These are phyloP conservation scores for Pulveroboletus sp. DNA, from an alignment of 768 basidiomycete genomes.

Conservation along the genomic window DNA sequence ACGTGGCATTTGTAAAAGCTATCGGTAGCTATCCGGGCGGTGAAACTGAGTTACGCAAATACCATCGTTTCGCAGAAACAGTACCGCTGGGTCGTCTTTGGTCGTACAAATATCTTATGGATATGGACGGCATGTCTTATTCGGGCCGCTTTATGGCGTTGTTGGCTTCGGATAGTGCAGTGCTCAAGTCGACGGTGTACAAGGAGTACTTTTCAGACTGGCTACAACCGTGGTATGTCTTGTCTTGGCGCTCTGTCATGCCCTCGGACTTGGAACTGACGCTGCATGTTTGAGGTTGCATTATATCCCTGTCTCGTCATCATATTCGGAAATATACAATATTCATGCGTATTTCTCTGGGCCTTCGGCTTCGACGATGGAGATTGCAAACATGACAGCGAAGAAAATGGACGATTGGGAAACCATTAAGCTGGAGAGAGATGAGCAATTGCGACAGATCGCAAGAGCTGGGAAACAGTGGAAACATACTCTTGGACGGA, in stretches of 20 bases:
- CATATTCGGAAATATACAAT: conserved; percentile 92
- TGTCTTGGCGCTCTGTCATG: not conserved
- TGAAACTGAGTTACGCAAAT: conserved; percentile 54
- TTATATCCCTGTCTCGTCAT: conserved; percentile 86
- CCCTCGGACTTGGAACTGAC: not conserved
- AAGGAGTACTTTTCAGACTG: conserved; percentile 89
- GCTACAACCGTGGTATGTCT: conserved; percentile 81
- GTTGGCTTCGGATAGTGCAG: conserved; percentile 83
- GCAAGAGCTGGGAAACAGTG: conserved; percentile 92
- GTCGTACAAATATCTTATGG: conserved; percentile 90
- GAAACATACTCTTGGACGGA: conserved; percentile 81
- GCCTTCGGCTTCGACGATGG: conserved; percentile 57
- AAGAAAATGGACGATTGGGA: conserved; percentile 29
- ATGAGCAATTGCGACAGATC: conserved; percentile 72
- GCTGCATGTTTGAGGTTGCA: conserved; percentile 67
- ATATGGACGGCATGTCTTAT: conserved; percentile 95
- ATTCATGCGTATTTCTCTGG: conserved; percentile 93
- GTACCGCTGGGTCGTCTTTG: conserved; percentile 86
- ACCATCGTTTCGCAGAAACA: conserved; percentile 69
- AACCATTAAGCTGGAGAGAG: conserved; percentile 51
- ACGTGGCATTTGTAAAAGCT: conserved; percentile 80
- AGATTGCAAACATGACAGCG: conserved; percentile 49
- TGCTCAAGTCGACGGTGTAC: conserved; percentile 89
- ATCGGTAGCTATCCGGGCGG: conserved; percentile 81
- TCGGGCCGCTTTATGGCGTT: conserved; percentile 86